Percentiles rank a stretch among this genome's conserved stretches.
These are phyloP conservation scores for Phytophthora fragariae DNA, from an alignment of 352 stramenopile species.

Conservation along the genomic window DNA sequence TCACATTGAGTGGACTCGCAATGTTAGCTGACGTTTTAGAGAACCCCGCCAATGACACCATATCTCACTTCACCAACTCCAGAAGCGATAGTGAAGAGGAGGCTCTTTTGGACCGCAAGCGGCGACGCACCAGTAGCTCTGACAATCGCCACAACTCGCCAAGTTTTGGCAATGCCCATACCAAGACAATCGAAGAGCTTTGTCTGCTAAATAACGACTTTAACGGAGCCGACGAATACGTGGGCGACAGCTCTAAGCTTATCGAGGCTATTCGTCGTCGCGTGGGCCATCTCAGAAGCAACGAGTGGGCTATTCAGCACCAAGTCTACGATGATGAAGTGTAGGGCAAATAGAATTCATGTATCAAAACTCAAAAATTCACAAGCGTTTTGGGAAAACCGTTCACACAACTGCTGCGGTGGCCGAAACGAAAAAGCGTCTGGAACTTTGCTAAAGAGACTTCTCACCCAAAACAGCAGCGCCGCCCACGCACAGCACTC, in stretches of 20 bases:
- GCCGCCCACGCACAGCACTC: slow-evolving; percentile 3
- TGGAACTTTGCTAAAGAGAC: background rate
- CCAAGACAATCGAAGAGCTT: slow-evolving; percentile 53
- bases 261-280: slow-evolving; percentile 40
- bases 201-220: slow-evolving; percentile 83
- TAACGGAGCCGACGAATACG: slow-evolving; percentile 22
- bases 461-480: background rate
- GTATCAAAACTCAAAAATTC: slow-evolving; percentile 14
- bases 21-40: slow-evolving; percentile 53
- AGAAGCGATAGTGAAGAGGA: slow-evolving; percentile 4
- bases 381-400: slow-evolving; percentile 2
- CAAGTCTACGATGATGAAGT: slow-evolving; percentile 90
- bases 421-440: slow-evolving; percentile 12
- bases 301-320: slow-evolving; percentile 65
- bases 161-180: slow-evolving; percentile 1
- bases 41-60: slow-evolving; percentile 1
- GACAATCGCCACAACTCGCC: slow-evolving; percentile 7
- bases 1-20: slow-evolving; percentile 60
- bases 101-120: slow-evolving; percentile 32
- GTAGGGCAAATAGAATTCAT: slow-evolving; percentile 39
- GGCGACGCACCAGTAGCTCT: slow-evolving; percentile 33
- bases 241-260: slow-evolving; percentile 31
- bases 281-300: slow-evolving; percentile 63
- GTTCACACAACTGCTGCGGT: slow-evolving; percentile 11
- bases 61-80: slow-evolving; percentile 1